Base-by-base conservation (phyloP, 345 rosid genomes). In the Linum trigynum region DNA sequence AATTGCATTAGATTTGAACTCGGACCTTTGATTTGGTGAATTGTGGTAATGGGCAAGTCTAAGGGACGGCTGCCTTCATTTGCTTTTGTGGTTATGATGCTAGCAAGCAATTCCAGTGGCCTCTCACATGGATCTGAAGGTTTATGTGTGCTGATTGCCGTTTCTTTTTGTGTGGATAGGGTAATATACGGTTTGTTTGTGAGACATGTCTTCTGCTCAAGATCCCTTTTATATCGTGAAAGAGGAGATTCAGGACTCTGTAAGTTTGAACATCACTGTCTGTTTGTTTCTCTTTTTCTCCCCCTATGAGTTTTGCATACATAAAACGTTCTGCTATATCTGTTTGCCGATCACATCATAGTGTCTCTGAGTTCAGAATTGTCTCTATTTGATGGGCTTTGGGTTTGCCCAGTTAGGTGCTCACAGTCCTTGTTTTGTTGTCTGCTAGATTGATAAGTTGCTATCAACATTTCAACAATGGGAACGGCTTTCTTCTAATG, bases 221-320 rank as follows among this genome's bases (percentile, higher is more conserved):
- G 99, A 95, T 84, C 99, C 99, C 0, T 95, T 91, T 69, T 87
- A 95, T 69, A 91, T 91, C 59, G 99, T 91, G 66, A 91, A 89
- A 79, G 99, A 95, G 83, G 97, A 95, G 84, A 90, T 89, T 72
- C 98, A 95, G 74, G 94, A 85, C 57, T 89, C 97, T 76, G 99
- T 95, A 83, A 81, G 97, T 81, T 61, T 38, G 64, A 10, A n/a
- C 15, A 15, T 32, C 32, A 7, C 17, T n/a, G 2, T 56, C n/a
- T 56, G 16, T 2, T 56, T 56, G 4, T 12, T 55, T 6, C 4
- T 23, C 32, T 23, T 23, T 23, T 23, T 23, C 32, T 23, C 32
- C 32, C 32, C 32, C 32, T 23, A 23, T 23, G 32, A 23, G 32
- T 23, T 23, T 23, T 23, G 32, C 32, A 23, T 23, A 23, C 32